Percentiles rank a stretch among this genome's conserved stretches.
These are phyloP conservation scores for Dichomitus squalens DNA, from an alignment of 1,284 basidiomycete genomes.

Conservation along the genomic window DNA sequence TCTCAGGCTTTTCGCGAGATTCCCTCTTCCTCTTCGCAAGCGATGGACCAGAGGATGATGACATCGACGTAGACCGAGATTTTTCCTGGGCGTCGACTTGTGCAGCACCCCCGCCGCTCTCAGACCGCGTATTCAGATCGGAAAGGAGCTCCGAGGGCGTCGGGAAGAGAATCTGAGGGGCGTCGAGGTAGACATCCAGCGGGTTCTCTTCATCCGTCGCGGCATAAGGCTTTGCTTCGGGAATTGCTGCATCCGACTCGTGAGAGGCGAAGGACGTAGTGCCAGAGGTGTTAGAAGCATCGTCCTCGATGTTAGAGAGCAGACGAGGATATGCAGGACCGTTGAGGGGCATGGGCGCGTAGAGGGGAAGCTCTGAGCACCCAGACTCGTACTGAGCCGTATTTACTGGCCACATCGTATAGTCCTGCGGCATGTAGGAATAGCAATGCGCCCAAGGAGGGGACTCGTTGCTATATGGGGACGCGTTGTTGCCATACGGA, in stretches of 20 bases:
- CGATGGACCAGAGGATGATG: not conserved
- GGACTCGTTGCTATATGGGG: too few relatives aligned
- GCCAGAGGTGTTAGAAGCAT: not conserved
- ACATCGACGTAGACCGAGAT: not conserved
- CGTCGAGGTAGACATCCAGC: constrained; percentile 31
- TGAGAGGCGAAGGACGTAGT: not conserved
- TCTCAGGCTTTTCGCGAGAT: constrained; percentile 31
- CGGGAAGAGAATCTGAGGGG: constrained; percentile 51
- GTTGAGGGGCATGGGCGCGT: constrained; percentile 29
- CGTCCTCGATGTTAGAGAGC: constrained; percentile 13
- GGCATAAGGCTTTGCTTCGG: constrained; percentile 5
- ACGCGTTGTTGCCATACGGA: not conserved
- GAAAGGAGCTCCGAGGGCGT: constrained; percentile 67
- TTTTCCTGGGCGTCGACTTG: constrained; percentile 6
- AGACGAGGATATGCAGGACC: constrained; percentile 29
- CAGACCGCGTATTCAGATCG: constrained; percentile 36
- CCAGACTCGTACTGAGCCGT: not conserved
- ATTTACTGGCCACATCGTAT: not conserved
- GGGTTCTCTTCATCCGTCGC: constrained; percentile 20
- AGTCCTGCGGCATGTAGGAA: constrained; percentile 16
- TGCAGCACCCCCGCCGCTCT: constrained; percentile 14
- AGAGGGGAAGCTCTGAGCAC: constrained; percentile 20
- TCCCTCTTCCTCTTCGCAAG: constrained; percentile 4
- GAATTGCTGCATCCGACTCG: not conserved
- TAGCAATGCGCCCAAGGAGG: not conserved